Base-by-base conservation (phyloP, 495 filamentous ascomycete species). In the Xylaria acuta region DNA sequence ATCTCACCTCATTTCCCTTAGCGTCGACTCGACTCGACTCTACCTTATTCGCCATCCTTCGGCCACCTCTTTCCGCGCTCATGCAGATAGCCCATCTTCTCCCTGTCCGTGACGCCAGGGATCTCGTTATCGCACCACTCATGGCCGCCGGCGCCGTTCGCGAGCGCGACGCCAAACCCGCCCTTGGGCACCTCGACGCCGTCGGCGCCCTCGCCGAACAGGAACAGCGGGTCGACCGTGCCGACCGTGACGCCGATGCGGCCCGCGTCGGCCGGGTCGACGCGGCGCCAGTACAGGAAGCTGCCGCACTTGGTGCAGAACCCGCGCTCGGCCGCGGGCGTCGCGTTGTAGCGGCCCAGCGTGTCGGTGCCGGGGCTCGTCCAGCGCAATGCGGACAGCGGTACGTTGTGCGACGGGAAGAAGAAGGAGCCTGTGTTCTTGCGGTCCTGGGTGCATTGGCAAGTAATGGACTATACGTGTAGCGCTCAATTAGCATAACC, bases 371-470 rank as follows among this genome's bases (percentile, higher is more conserved):
- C 72, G 25, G 69, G 12, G 20, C 67, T 71, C 1, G 75, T 74
- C 67, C 75, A 77, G 18, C 41, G 71, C 68, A 82, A 77, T 20
- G 70, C 38, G 9, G 65, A 74, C 2, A 67, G 49, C 8, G 74
- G 72, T 0, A 47, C 25, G 56, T 74, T 64, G 70, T 82, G 80
- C 30, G 71, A 72, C 27, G 74, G 32, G 70, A 80, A 79, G 75
- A 82, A 79, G 64, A 83, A 65, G n/a, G 75, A 47, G 34, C 77
- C 78, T 6, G 80, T 80, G 60, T 79, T 79, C 43, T 75, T 76
- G 63, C 82, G 79, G 72, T 79, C 81, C 69, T 83, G 81, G 51
- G 79, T 84, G 73, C 82, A 84, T 63, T 83, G 80, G 73, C 82
- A 84, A 22, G 76, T 81, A 36, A 69, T 45, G 56, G 74, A 78